A percentile compares a stretch with the other conserved stretches of the same genome.
Conservation (phyloP, 306 rosid species). For the Erythrophleum fordii region DNA sequence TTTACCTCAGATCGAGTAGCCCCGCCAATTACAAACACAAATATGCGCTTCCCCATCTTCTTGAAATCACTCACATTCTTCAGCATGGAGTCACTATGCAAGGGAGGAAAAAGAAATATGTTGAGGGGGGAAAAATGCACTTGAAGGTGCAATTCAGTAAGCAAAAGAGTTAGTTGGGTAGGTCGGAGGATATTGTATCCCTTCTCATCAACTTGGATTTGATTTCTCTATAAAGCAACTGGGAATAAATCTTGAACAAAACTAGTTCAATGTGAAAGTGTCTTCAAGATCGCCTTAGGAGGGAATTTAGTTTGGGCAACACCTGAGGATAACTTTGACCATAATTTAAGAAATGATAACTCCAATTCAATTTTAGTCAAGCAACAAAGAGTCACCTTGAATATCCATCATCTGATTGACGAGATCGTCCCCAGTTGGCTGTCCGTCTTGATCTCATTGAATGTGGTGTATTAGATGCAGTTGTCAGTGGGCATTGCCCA, state of each 20-base stretch:
- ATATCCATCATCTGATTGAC: constrained; percentile 79
- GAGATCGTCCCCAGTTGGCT: constrained; percentile 80
- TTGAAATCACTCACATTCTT: constrained; percentile 62
- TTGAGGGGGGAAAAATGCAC: constrained; percentile 7
- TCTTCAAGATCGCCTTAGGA: neutral
- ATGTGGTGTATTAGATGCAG: constrained; percentile 60
- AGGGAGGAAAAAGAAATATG: constrained; percentile 30
- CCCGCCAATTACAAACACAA: constrained; percentile 86
- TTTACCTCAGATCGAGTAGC: constrained; percentile 97
- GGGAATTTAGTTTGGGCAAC: neutral
- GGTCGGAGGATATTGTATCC: neutral
- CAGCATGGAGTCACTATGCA: constrained; percentile 71
- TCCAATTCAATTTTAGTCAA: neutral
- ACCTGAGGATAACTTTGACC: neutral
- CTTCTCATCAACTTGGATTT: neutral
- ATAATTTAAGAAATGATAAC: neutral
- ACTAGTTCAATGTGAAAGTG: neutral
- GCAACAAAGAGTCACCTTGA: constrained; percentile 61
- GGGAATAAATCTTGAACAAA: neutral
- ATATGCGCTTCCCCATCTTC: constrained; percentile 85
- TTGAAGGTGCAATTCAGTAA: constrained; percentile 15
- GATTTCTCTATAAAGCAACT: neutral
- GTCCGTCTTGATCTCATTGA: constrained; percentile 88
- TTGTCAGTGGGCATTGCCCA: constrained; percentile 36
- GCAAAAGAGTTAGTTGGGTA: neutral